These are phyloP conservation scores for Cryptosporidium tyzzeri DNA, from an alignment of 169 alveolate genomes.

Conservation along the genomic window DNA sequence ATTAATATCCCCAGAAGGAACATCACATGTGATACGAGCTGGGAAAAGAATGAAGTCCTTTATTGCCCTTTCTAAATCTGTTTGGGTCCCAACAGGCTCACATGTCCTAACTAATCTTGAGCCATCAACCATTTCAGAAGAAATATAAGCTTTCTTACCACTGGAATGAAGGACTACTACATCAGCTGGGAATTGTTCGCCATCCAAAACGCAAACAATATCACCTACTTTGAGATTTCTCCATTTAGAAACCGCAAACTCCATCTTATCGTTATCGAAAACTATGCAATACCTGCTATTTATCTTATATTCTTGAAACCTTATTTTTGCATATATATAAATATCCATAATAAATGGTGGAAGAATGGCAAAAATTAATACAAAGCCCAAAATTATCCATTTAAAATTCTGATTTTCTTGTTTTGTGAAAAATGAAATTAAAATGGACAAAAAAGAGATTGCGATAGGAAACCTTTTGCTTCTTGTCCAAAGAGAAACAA, in stretches of 20 bases:
- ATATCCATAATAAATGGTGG: conserved; percentile 60
- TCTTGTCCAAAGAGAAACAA: conserved; percentile 21
- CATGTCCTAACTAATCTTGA: conserved; percentile 68
- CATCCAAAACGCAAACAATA: conserved; percentile 60
- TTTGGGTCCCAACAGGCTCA: conserved; percentile 57
- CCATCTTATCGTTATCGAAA: conserved; percentile 61
- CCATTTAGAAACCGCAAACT: conserved; percentile 50
- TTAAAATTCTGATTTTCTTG: neutral
- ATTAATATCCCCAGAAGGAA: conserved; percentile 63
- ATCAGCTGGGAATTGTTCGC: conserved; percentile 74
- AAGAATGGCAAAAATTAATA: conserved; percentile 38
- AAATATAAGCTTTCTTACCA: conserved; percentile 70
- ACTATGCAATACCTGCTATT: conserved; percentile 63
- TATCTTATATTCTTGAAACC: conserved; percentile 31
- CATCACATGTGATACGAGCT: conserved; percentile 51
- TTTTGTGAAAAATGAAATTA: conserved; percentile 5
- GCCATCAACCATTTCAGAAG: conserved; percentile 66
- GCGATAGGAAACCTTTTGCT: conserved; percentile 24
- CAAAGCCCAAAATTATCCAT: conserved; percentile 41
- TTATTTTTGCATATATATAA: conserved; percentile 8
- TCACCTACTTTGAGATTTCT: conserved; percentile 57
- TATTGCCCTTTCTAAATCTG: conserved; percentile 65
- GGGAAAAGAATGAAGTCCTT: conserved; percentile 49
- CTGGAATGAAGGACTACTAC: conserved; percentile 73
- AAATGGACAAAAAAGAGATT: conserved; percentile 13